Evolutionary conservation across 805 yeast species (phyloP).

Genomic region (Ogataea naganishii): DNA sequence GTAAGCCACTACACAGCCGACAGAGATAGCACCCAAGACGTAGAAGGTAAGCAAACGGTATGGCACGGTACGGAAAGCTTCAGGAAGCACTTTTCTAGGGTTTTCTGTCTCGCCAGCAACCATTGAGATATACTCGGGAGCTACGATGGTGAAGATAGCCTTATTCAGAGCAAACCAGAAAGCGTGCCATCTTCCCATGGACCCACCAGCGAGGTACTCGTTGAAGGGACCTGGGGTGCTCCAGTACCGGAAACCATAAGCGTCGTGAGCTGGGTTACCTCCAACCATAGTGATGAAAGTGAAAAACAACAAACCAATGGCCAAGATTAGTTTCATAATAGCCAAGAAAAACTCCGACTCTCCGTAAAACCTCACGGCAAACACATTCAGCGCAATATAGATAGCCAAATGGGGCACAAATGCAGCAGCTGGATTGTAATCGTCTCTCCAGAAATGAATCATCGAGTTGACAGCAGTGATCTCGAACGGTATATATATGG

Average conservation of each 20-base stretch:
- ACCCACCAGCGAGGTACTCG: constrained; percentile 43
- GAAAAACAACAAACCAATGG: constrained; percentile 66
- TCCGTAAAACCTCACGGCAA: constrained; percentile 71
- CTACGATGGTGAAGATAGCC: constrained; percentile 69
- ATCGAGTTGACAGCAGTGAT: constrained; percentile 73
- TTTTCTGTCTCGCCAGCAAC: constrained; percentile 73
- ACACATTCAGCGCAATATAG: constrained; percentile 55
- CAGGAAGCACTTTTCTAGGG: constrained; percentile 57
- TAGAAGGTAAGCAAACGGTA: constrained; percentile 60
- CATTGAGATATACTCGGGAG: constrained; percentile 81
- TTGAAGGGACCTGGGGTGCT: constrained; percentile 49
- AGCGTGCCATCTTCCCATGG: constrained; percentile 61
- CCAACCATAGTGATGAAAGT: constrained; percentile 82
- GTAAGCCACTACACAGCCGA: constrained; percentile 68
- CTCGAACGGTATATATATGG: constrained; percentile 76
- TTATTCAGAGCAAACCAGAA: constrained; percentile 59
- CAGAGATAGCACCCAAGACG: constrained; percentile 66
- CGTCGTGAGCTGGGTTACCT: constrained; percentile 69
- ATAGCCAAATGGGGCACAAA: constrained; percentile 56
- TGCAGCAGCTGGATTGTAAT: constrained; percentile 64
- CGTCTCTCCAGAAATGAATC: constrained; percentile 75
- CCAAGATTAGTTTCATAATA: constrained; percentile 62
- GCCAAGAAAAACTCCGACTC: constrained; percentile 78
- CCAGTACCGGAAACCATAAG: constrained; percentile 51
- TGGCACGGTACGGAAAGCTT: constrained; percentile 70